A percentile compares a stretch with the other conserved stretches of the same genome.
phyloP scores from a whole-genome alignment of 768 basidiomycete genomes.

The Lactarius hatsudake region DNA sequence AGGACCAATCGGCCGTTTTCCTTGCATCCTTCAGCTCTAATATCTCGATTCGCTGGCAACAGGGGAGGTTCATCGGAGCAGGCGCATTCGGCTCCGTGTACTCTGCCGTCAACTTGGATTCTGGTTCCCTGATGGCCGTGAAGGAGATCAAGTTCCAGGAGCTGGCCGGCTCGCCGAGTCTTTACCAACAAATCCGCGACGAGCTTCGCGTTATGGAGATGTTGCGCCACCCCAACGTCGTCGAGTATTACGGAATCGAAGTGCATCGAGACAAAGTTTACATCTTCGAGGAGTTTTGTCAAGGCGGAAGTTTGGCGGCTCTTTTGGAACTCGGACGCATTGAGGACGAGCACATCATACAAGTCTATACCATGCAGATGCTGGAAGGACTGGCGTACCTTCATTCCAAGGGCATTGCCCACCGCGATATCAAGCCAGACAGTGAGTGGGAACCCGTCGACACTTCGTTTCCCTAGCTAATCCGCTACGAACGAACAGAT shows the following conservation, averaged over 20 bases:
- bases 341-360: constrained; percentile 94
- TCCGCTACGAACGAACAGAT: constrained; percentile 48
- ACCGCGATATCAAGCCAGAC: constrained; percentile 98
- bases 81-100: constrained; percentile 99
- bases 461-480: not conserved
- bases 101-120: constrained; percentile 93
- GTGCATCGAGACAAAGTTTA: constrained; percentile 98
- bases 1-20: constrained; percentile 91
- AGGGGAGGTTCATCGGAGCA: constrained; percentile 96
- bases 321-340: constrained; percentile 91
- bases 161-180: constrained; percentile 77
- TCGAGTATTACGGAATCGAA: constrained; percentile 98
- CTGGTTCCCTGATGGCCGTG: constrained; percentile 95
- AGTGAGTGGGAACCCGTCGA: constrained; percentile 55
- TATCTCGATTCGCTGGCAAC: constrained; percentile 96
- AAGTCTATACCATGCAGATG: constrained; percentile 97
- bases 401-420: constrained; percentile 88
- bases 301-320: constrained; percentile 88
- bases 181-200: constrained; percentile 91
- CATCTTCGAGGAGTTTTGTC: constrained; percentile 98
- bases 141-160: constrained; percentile 99
- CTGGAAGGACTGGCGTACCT: constrained; percentile 91
- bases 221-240: constrained; percentile 95
- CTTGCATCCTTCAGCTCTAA: constrained; percentile 95
- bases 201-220: constrained; percentile 98